Percentiles rank a stretch among this genome's conserved stretches.
These are phyloP conservation scores for Hyaloscypha finlandica DNA, from an alignment of 495 filamentous ascomycete genomes.

Conservation along the genomic window DNA sequence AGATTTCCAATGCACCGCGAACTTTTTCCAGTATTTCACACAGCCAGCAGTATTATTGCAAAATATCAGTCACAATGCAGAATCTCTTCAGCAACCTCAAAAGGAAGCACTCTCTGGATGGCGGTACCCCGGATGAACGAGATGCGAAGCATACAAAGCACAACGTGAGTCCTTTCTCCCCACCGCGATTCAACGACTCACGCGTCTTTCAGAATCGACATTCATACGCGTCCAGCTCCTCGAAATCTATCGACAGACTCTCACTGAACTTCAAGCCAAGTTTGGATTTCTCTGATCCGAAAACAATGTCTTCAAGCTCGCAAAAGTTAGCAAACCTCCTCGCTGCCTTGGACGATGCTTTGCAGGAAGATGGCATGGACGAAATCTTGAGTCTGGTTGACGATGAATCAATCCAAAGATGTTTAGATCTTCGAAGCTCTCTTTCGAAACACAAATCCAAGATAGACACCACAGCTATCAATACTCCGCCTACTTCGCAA, in stretches of 20 bases:
- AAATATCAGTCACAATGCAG: neutral
- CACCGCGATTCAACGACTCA: neutral
- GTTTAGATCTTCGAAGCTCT: slow-evolving; percentile 16
- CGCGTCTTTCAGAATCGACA: neutral
- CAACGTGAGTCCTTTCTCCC: slow-evolving; percentile 11
- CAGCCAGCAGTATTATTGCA: neutral
- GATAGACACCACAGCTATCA: neutral
- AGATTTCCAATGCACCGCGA: neutral
- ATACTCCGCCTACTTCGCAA: neutral
- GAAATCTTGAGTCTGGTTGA: slow-evolving; percentile 21
- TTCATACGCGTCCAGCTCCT: neutral
- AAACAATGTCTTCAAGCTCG: neutral
- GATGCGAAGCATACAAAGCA: slow-evolving; percentile 22
- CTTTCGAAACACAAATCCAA: slow-evolving; percentile 5
- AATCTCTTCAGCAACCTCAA: slow-evolving; percentile 20
- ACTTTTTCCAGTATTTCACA: neutral
- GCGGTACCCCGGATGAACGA: neutral
- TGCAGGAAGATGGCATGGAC: slow-evolving; percentile 24
- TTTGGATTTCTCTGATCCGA: neutral
- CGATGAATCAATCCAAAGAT: slow-evolving; percentile 18
- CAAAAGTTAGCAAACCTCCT: slow-evolving; percentile 28
- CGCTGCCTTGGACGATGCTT: slow-evolving; percentile 19
- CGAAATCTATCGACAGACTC: neutral
- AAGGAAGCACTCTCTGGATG: slow-evolving; percentile 18
- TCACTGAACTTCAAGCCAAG: neutral